Conservation (phyloP, 306 rosid genomes). For the Cucumis cinereus region DNA sequence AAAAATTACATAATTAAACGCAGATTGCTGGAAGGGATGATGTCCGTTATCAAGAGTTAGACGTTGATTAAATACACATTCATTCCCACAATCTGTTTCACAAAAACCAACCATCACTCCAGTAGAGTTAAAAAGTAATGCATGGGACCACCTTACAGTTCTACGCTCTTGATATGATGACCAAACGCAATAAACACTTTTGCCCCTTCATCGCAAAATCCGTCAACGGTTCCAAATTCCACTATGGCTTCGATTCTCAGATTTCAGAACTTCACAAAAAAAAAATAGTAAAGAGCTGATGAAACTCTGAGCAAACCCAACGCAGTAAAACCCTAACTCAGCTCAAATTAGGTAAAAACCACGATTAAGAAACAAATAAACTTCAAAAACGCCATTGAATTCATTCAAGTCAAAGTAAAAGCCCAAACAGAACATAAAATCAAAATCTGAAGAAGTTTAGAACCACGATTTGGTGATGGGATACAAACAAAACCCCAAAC, state of each 20-base stretch:
- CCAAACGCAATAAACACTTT: not conserved
- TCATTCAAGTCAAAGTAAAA: not conserved
- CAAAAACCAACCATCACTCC: not conserved
- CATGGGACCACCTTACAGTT: not conserved
- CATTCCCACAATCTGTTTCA: not conserved
- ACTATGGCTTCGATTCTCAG: not conserved
- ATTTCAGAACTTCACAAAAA: not conserved
- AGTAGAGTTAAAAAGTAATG: not conserved
- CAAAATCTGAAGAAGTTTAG: not conserved
- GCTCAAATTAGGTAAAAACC: not conserved
- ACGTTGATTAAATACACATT: not conserved
- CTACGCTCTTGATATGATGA: not conserved
- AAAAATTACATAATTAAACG: not conserved
- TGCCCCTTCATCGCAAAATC: not conserved
- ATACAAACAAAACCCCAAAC: not conserved
- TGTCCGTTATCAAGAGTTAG: not conserved
- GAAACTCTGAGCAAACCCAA: not conserved
- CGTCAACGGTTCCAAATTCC: not conserved
- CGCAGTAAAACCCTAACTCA: slow-evolving; percentile 5
- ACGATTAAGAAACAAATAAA: not conserved
- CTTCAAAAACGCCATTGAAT: not conserved
- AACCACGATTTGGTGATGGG: not conserved
- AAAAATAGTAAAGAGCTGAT: not conserved
- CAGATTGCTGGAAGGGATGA: not conserved
- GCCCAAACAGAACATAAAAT: not conserved